phyloP scores from a whole-genome alignment of 257 asterid genomes.

The Petrea volubilis region DNA sequence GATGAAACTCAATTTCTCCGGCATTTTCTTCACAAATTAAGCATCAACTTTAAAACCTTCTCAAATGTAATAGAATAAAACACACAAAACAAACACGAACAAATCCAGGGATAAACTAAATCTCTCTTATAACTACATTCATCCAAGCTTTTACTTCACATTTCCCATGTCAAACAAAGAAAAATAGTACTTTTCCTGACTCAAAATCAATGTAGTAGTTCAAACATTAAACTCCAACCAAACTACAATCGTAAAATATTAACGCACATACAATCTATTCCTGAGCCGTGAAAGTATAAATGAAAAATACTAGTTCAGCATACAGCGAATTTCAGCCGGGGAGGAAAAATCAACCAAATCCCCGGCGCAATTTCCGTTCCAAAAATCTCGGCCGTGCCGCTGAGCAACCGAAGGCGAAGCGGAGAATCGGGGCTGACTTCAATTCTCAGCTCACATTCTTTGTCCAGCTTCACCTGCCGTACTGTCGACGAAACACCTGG shows the following conservation, averaged over 20 bases:
- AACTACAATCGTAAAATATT: no score
- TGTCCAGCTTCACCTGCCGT: slow-evolving; percentile 85
- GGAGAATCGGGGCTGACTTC: slow-evolving; percentile 79
- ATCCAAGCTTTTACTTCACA: not conserved
- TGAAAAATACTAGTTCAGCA: slow-evolving; percentile 1
- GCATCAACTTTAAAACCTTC: slow-evolving; percentile 2
- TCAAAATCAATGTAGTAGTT: no score
- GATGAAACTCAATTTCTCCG: not conserved
- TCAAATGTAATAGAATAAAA: not conserved
- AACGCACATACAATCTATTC: not conserved
- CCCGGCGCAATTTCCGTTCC: slow-evolving; percentile 94
- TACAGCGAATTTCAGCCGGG: slow-evolving; percentile 88
- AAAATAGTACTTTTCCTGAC: no score
- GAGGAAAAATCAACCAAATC: slow-evolving; percentile 76
- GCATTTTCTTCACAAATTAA: not conserved
- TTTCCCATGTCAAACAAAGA: no score
- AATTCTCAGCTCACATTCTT: slow-evolving; percentile 88
- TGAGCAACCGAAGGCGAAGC: slow-evolving; percentile 75
- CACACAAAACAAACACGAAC: not conserved
- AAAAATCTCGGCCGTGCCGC: slow-evolving; percentile 82
- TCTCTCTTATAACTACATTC: not conserved
- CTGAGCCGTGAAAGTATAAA: not conserved
- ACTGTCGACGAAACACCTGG: slow-evolving; percentile 46
- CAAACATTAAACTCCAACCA: not conserved
- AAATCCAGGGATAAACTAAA: not conserved